Conservation (phyloP, 495 filamentous ascomycete genomes). For the Cercophora samala region DNA sequence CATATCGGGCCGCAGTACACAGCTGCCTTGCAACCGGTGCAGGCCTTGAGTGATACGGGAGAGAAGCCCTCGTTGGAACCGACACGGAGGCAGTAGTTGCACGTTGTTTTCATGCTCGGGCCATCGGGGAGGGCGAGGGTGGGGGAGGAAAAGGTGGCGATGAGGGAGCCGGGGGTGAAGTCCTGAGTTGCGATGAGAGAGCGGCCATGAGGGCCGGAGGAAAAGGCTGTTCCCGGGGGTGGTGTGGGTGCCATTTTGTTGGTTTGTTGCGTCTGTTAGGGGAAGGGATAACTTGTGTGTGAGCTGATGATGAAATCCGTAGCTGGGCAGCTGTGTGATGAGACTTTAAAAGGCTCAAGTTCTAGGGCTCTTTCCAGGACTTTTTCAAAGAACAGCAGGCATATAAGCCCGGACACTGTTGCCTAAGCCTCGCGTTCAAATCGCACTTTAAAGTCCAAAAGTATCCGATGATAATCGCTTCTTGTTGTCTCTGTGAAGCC, state of each 20-base stretch:
- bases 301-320: not conserved
- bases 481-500: not conserved
- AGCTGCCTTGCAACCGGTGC: slow-evolving; percentile 47
- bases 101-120: slow-evolving; percentile 34
- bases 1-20: slow-evolving; percentile 54
- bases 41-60: slow-evolving; percentile 37
- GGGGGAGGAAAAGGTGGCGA: slow-evolving; percentile 41
- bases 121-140: slow-evolving; percentile 44
- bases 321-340: not conserved
- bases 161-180: slow-evolving; percentile 39
- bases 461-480: too few relatives aligned
- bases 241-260: slow-evolving; percentile 22
- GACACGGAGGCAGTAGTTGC: slow-evolving; percentile 41
- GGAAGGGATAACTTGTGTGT: not conserved
- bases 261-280: not conserved
- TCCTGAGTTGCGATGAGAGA: slow-evolving; percentile 33
- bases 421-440: too few relatives aligned
- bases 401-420: too few relatives aligned
- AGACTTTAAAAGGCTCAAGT: too few relatives aligned
- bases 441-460: too few relatives aligned
- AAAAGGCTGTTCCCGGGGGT: slow-evolving; percentile 9
- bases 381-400: too few relatives aligned
- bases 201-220: slow-evolving; percentile 26
- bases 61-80: slow-evolving; percentile 11
- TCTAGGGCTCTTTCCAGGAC: too few relatives aligned